phyloP scores from a whole-genome alignment of 2,329 filamentous ascomycete species.

The Trichoderma cornu-damae region DNA sequence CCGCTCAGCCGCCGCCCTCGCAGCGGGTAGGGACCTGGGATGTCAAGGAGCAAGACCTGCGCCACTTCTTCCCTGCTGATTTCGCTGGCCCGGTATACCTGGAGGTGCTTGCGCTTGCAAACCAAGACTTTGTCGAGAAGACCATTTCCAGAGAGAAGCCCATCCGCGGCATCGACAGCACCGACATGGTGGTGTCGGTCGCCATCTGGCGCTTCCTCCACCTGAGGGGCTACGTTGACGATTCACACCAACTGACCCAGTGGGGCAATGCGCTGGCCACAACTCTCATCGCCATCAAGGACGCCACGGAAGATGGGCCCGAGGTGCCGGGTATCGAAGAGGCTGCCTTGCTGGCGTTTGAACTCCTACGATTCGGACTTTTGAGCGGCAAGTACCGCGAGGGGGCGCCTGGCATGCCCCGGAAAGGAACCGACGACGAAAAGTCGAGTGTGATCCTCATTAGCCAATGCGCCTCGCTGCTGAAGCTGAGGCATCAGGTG shows the following conservation, averaged over 20 bases:
- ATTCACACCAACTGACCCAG: constrained; percentile 69
- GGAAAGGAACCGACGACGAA: constrained; percentile 62
- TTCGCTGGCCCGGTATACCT: constrained; percentile 43
- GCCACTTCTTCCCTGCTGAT: constrained; percentile 42
- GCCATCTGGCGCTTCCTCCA: constrained; percentile 86
- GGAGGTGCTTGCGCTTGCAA: constrained; percentile 64
- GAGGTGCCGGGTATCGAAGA: constrained; percentile 59
- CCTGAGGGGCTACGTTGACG: constrained; percentile 77
- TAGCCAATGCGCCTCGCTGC: constrained; percentile 77
- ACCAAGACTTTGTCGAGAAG: constrained; percentile 62
- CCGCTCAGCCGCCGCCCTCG: constrained; percentile 44
- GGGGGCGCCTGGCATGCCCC: constrained; percentile 51
- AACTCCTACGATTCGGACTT: constrained; percentile 73
- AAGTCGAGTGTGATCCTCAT: constrained; percentile 74
- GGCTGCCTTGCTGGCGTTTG: constrained; percentile 74
- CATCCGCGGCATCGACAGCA: constrained; percentile 57
- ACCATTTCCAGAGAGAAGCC: constrained; percentile 57
- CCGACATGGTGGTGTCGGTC: constrained; percentile 65
- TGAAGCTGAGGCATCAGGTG: constrained; percentile 73
- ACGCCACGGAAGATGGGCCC: constrained; percentile 43
- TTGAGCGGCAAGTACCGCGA: constrained; percentile 64
- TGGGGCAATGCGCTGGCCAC: constrained; percentile 79
- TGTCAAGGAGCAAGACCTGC: constrained; percentile 56
- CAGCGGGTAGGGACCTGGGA: constrained; percentile 60
- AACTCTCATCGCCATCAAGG: constrained; percentile 59